Conservation (phyloP, 78 protist genomes). For the Polysphondylium violaceum region DNA sequence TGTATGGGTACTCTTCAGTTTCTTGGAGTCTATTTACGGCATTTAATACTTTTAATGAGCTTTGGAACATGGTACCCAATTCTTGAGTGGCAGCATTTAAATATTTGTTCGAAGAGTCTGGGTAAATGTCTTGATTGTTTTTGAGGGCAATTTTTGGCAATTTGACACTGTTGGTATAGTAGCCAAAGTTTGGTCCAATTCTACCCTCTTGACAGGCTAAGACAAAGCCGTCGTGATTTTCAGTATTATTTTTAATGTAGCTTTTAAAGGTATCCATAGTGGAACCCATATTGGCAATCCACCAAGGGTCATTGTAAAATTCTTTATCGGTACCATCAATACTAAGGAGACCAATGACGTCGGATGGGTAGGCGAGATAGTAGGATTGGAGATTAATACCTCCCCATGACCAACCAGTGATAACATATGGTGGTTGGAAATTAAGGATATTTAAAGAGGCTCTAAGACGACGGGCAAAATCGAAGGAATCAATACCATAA, state of each 20-base stretch:
- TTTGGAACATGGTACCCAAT: neutral
- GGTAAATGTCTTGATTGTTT: neutral
- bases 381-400: constrained; percentile 23
- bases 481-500: neutral
- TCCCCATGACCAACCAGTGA: constrained; percentile 73
- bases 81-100: constrained; percentile 20
- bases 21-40: neutral
- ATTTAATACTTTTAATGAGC: neutral
- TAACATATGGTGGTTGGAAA: neutral
- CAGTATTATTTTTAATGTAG: neutral
- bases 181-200: neutral
- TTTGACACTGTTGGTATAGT: neutral
- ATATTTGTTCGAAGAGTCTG: neutral
- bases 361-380: constrained; percentile 8
- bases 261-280: neutral
- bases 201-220: neutral
- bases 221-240: neutral
- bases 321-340: constrained; percentile 26
- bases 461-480: constrained; percentile 4
- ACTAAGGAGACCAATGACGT: constrained; percentile 18
- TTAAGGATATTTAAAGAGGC: neutral
- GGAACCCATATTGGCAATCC: too few species aligned
- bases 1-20: neutral
- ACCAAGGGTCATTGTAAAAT: neutral
- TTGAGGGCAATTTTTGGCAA: neutral